These are phyloP conservation scores for Lentinula novae-zelandiae DNA, from an alignment of 1,284 basidiomycete genomes.

Conservation along the genomic window DNA sequence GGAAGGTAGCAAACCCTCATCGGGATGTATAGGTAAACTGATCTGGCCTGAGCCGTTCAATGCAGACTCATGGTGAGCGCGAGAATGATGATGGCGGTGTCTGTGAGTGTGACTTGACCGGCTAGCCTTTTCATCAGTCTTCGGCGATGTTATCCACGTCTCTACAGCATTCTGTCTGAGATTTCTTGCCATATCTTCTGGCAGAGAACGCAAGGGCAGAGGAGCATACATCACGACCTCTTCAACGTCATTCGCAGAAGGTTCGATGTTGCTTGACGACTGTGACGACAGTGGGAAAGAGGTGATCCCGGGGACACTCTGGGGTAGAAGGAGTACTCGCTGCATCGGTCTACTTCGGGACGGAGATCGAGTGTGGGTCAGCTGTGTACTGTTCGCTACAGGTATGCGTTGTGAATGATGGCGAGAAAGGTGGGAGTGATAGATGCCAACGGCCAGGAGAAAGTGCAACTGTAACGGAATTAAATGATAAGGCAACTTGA, in stretches of 20 bases:
- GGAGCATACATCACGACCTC: slow-evolving; percentile 63
- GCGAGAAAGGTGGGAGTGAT: slow-evolving; percentile 52
- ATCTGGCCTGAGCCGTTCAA: slow-evolving; percentile 36
- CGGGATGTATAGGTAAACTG: slow-evolving; percentile 37
- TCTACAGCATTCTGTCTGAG: slow-evolving; percentile 57
- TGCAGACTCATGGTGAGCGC: slow-evolving; percentile 21
- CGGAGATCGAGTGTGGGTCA: slow-evolving; percentile 19
- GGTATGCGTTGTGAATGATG: slow-evolving; percentile 23
- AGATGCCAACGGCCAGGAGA: slow-evolving; percentile 62
- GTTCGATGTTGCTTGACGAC: slow-evolving; percentile 8
- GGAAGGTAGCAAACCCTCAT: slow-evolving; percentile 39
- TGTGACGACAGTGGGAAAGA: slow-evolving; percentile 13
- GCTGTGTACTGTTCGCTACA: slow-evolving; percentile 7
- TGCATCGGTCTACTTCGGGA: slow-evolving; percentile 27
- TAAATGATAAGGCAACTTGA: slow-evolving; percentile 3
- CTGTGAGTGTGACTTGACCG: slow-evolving; percentile 22
- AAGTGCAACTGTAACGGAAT: slow-evolving; percentile 55
- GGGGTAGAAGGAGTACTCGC: slow-evolving; percentile 53
- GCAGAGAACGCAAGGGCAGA: slow-evolving; percentile 51
- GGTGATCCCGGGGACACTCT: slow-evolving; percentile 3
- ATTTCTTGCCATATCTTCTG: slow-evolving; percentile 35
- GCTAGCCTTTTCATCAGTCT: slow-evolving; percentile 16
- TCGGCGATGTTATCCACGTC: slow-evolving; percentile 51
- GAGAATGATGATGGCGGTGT: slow-evolving; percentile 26
- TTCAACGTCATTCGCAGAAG: slow-evolving; percentile 20